Conservation (phyloP, 1,284 basidiomycete species). For the Ceratorhiza oryzae-sativae region DNA sequence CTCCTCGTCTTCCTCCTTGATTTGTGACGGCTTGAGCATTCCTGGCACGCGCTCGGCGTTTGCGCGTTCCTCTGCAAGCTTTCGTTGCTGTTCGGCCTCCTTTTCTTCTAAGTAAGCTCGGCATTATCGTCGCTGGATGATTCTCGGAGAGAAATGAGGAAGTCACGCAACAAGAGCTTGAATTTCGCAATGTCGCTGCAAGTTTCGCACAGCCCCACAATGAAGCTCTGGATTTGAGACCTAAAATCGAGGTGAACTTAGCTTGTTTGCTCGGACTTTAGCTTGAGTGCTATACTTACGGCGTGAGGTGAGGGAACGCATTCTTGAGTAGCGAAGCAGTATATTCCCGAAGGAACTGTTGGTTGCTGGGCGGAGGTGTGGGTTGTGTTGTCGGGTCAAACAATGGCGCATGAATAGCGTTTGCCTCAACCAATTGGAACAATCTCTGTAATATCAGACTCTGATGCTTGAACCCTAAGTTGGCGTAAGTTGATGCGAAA, state of each 20-base stretch:
- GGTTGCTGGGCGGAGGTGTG: constrained; percentile 81
- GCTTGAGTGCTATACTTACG: constrained; percentile 58
- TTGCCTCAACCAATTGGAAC: constrained; percentile 91
- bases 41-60: constrained; percentile 95
- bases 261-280: constrained; percentile 50
- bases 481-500: constrained; percentile 24
- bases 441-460: constrained; percentile 89
- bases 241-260: constrained; percentile 43
- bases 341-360: constrained; percentile 86
- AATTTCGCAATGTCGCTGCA: constrained; percentile 91
- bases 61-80: constrained; percentile 82
- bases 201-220: constrained; percentile 83
- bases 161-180: constrained; percentile 93
- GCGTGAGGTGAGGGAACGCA: constrained; percentile 91
- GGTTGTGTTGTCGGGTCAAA: constrained; percentile 81
- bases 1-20: constrained; percentile 88
- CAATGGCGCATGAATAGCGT: constrained; percentile 82
- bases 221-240: constrained; percentile 78
- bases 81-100: constrained; percentile 78
- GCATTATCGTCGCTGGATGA: constrained; percentile 78
- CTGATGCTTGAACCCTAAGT: constrained; percentile 83
- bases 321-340: constrained; percentile 84
- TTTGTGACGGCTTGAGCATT: constrained; percentile 94
- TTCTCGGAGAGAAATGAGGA: constrained; percentile 92
- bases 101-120: constrained; percentile 96